Conservation (phyloP, 2,329 filamentous ascomycete genomes). For the Hypoxylon sp. region DNA sequence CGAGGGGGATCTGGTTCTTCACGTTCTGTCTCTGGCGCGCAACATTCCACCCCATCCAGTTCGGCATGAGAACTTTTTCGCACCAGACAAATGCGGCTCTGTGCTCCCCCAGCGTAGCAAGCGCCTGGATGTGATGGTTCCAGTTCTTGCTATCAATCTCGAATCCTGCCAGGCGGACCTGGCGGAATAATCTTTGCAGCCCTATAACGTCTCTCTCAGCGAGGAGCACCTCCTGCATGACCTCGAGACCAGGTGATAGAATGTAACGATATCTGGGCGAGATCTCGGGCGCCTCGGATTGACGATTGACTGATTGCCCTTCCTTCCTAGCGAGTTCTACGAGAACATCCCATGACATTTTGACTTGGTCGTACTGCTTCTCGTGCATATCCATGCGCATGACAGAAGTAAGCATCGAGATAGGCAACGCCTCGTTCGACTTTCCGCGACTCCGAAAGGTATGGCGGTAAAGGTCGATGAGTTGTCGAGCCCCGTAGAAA, state of each 20-base stretch:
- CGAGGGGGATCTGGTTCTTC: slow-evolving; percentile 46
- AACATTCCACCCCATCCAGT: slow-evolving; percentile 76
- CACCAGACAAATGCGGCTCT: slow-evolving; percentile 76
- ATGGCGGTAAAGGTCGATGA: slow-evolving; percentile 63
- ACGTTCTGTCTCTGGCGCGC: slow-evolving; percentile 42
- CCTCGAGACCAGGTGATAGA: slow-evolving; percentile 57
- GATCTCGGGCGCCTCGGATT: slow-evolving; percentile 50
- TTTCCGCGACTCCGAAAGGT: slow-evolving; percentile 49
- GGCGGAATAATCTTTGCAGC: slow-evolving; percentile 59
- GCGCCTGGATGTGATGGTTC: slow-evolving; percentile 77
- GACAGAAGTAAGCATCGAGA: slow-evolving; percentile 66
- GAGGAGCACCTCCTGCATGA: slow-evolving; percentile 57
- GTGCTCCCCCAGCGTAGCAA: slow-evolving; percentile 67
- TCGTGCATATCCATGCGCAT: slow-evolving; percentile 72
- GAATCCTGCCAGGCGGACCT: slow-evolving; percentile 73
- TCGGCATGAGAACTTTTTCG: slow-evolving; percentile 79
- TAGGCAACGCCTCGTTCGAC: slow-evolving; percentile 52
- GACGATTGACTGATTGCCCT: slow-evolving; percentile 46
- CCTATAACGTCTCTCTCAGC: slow-evolving; percentile 53
- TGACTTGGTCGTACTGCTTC: slow-evolving; percentile 65
- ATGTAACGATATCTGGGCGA: slow-evolving; percentile 62
- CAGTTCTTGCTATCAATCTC: slow-evolving; percentile 77
- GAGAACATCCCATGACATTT: slow-evolving; percentile 71
- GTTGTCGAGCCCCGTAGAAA: slow-evolving; percentile 62
- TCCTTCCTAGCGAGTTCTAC: slow-evolving; percentile 60